Percentiles rank a stretch among this genome's conserved stretches.
These are phyloP conservation scores for Lasiodiplodia sp. DNA, from an alignment of 2,329 filamentous ascomycete genomes.

Conservation along the genomic window DNA sequence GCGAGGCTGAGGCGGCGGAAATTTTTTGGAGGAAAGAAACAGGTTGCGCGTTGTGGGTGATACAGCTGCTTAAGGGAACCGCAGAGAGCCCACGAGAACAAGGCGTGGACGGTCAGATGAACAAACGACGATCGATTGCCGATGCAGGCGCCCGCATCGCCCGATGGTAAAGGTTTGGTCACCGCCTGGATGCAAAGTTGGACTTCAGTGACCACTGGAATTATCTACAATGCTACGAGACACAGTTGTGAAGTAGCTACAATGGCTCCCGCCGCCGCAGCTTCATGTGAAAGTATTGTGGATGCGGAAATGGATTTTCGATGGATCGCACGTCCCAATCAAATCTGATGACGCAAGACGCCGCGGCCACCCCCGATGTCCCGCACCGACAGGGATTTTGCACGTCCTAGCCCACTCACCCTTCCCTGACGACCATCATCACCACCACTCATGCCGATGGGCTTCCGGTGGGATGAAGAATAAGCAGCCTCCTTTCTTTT, in stretches of 20 bases:
- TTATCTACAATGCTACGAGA: neutral
- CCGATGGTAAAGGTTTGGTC: neutral
- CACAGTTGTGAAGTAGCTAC: neutral
- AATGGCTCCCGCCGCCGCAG: neutral
- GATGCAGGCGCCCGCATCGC: constrained; percentile 24
- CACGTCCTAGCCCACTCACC: neutral
- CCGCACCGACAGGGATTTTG: constrained; percentile 4
- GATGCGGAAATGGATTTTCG: neutral
- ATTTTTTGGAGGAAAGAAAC: neutral
- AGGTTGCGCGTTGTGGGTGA: neutral
- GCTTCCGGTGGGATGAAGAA: neutral
- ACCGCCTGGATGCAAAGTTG: neutral
- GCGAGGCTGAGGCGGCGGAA: neutral
- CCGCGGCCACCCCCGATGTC: neutral
- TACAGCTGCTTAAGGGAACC: constrained; percentile 10
- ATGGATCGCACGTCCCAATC: constrained; percentile 7
- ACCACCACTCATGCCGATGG: neutral
- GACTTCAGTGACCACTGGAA: neutral
- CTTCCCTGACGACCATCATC: neutral
- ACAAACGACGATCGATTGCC: constrained; percentile 19
- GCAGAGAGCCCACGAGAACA: neutral
- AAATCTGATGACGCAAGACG: constrained; percentile 10
- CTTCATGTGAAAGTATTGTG: neutral
- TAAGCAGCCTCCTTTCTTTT: neutral
- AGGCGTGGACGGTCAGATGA: constrained; percentile 15